Evolutionary conservation across 768 basidiomycete species (phyloP), one percentile per base, ranked within the genome.

Genomic region (Tricholoma sp.): DNA sequence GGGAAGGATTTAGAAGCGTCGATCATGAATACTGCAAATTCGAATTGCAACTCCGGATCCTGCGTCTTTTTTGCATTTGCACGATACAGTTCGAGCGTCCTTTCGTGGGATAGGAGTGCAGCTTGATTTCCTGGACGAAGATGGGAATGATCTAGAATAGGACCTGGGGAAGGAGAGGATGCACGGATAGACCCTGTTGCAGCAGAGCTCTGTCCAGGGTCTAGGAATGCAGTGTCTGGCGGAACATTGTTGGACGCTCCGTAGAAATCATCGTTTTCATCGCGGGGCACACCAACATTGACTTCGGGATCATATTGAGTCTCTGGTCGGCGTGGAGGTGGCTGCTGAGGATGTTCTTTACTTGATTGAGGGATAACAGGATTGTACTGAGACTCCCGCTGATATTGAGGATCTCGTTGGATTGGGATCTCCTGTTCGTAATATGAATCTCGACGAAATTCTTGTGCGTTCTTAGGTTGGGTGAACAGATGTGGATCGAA

Each of bases 11-110:
- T 97, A 50, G 94, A 91, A 50, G 95, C 93, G 67, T 98, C 97
- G 68, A 99, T 89, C 90, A 98, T 94, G 80, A 98, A 98, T 8
- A 95, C 92, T 39, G 96, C 93, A 64, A 99, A 98, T 70, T 99
- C 97, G 77, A 94, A 98, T 69, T 96, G 95, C 56, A 98, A 77
- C 66, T 98, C 93, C 0, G 96, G 95, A 71, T 98, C 94, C 75
- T 97, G 94, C 0, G 95, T 97, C 76, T 98, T 98, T 77, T 96
- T 97, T 31, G 96, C 97, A 72, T 99, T 99, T 45, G 88, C 85
- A 49, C 97, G 90, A 77, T 99, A 99, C 60, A 97, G 85, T 71
- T 98, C 94, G 58, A 99, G 85, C 2, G 97, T 98, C 57, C 91
- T 91, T 72, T 95, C 94, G 71, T 98, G 91, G 0, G 93, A 94